These are phyloP conservation scores for Suillus placidus DNA, from an alignment of 768 basidiomycete species.

Conservation along the genomic window DNA sequence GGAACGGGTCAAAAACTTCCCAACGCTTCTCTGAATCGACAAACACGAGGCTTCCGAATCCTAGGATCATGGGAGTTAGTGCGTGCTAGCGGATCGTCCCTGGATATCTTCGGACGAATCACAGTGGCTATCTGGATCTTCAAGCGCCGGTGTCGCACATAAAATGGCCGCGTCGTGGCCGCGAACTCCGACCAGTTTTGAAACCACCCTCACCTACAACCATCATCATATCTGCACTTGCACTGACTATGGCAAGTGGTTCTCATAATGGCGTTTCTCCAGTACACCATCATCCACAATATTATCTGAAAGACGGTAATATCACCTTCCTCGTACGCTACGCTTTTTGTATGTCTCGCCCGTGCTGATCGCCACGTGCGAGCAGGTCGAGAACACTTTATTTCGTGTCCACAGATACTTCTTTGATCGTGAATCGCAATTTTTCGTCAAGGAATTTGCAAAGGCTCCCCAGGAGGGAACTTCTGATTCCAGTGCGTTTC, in stretches of 20 bases:
- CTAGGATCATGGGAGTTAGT: background rate
- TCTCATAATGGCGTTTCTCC: background rate
- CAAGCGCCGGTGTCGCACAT: background rate
- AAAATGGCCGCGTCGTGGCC: background rate
- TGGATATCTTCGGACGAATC: background rate
- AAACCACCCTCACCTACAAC: background rate
- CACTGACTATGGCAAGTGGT: background rate
- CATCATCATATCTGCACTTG: background rate
- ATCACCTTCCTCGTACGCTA: background rate
- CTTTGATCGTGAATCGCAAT: slow-evolving; percentile 38
- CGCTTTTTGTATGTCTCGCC: background rate
- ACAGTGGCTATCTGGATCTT: background rate
- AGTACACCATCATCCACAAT: background rate
- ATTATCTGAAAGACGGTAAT: background rate
- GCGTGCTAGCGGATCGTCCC: background rate
- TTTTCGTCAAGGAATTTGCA: slow-evolving; percentile 32
- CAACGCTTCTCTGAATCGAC: background rate
- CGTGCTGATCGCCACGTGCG: background rate
- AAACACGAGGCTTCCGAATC: background rate
- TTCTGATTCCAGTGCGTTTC: slow-evolving; percentile 6
- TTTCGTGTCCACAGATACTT: background rate
- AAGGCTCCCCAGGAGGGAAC: background rate
- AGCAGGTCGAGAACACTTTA: background rate
- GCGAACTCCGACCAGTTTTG: background rate
- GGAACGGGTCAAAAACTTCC: background rate